Conservation (phyloP, 2,329 filamentous ascomycete genomes). For the Phyllosticta citrichinensis region DNA sequence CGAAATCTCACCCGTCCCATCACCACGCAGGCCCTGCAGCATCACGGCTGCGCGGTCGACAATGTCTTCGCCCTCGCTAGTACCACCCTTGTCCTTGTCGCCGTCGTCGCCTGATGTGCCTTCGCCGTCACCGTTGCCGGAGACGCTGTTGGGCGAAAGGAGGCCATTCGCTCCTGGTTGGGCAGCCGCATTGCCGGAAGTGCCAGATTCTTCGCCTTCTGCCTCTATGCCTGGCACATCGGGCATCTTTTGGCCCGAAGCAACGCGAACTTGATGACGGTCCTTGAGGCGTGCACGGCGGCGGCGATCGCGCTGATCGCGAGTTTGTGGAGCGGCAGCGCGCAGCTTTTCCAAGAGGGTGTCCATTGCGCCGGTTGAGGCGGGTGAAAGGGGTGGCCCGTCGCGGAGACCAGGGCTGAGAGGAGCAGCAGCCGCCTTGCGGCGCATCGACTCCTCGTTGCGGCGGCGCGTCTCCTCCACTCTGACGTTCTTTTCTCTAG, state of each 20-base stretch:
- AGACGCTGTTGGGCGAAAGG: conserved; percentile 40
- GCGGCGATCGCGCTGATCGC: conserved; percentile 81
- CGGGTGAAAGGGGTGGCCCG: conserved; percentile 43
- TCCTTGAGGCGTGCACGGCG: conserved; percentile 84
- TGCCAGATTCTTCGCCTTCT: conserved; percentile 34
- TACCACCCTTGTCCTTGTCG: conserved; percentile 9
- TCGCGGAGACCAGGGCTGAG: conserved; percentile 30
- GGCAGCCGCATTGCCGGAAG: conserved; percentile 24
- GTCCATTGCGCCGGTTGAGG: conserved; percentile 89
- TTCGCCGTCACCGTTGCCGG: conserved; percentile 16
- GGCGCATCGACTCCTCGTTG: conserved; percentile 86
- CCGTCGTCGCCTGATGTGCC: conserved; percentile 13
- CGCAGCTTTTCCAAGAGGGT: conserved; percentile 88
- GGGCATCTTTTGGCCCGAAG: conserved; percentile 80
- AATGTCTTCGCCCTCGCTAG: conserved; percentile 47
- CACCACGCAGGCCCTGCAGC: conserved; percentile 70
- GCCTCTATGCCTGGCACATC: conserved; percentile 51
- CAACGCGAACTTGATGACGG: conserved; percentile 77
- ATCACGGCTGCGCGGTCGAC: conserved; percentile 75
- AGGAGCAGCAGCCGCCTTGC: conserved; percentile 44
- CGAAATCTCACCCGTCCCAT: conserved; percentile 41
- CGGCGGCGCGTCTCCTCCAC: conserved; percentile 74
- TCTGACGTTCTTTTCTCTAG: conserved; percentile 78
- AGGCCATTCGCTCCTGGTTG: conserved; percentile 26
- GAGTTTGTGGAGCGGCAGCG: conserved; percentile 79